Evolutionary conservation across 441 rosid species (phyloP).

Genomic region (Viola pubescens): DNA sequence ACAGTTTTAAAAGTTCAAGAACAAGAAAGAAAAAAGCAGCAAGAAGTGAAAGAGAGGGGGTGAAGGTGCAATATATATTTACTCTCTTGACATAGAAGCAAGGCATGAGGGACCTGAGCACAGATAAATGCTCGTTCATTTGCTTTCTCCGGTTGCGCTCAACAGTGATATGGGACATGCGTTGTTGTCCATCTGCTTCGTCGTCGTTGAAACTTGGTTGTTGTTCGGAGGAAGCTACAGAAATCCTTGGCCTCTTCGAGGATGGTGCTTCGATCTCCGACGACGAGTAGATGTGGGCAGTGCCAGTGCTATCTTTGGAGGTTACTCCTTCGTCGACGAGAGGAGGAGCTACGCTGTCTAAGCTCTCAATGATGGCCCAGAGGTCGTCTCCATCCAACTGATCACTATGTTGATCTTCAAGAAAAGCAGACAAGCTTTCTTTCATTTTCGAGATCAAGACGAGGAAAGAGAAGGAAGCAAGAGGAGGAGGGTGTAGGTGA

Average conservation of each 20-base stretch:
- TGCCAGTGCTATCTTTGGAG: slow-evolving; percentile 22
- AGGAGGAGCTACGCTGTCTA: slow-evolving; percentile 45
- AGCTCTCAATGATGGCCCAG: slow-evolving; percentile 66
- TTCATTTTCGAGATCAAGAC: slow-evolving; percentile 26
- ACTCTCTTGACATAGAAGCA: slow-evolving; percentile 97
- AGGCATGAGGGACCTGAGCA: slow-evolving; percentile 89
- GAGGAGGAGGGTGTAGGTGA: slow-evolving; percentile 15
- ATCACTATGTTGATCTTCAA: slow-evolving; percentile 51
- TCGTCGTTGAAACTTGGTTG: slow-evolving; percentile 21
- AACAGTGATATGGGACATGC: slow-evolving; percentile 78
- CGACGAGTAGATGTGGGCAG: slow-evolving; percentile 23
- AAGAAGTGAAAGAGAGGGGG: neutral
- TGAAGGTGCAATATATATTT: slow-evolving; percentile 10
- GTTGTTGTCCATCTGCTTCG: slow-evolving; percentile 44
- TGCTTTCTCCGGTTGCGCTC: slow-evolving; percentile 97
- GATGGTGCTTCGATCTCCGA: slow-evolving; percentile 35
- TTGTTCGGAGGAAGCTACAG: slow-evolving; percentile 15
- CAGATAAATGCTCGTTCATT: slow-evolving; percentile 84
- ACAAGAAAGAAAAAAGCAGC: neutral
- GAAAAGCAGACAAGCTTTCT: slow-evolving; percentile 39
- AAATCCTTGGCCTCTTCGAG: slow-evolving; percentile 43
- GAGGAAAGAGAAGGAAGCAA: slow-evolving; percentile 10
- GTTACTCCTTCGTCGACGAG: slow-evolving; percentile 14
- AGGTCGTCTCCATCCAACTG: slow-evolving; percentile 58
- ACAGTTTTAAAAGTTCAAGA: neutral